Evolutionary conservation across 148 eudicot species (phyloP).

Genomic region (Polygonum maritimum): DNA sequence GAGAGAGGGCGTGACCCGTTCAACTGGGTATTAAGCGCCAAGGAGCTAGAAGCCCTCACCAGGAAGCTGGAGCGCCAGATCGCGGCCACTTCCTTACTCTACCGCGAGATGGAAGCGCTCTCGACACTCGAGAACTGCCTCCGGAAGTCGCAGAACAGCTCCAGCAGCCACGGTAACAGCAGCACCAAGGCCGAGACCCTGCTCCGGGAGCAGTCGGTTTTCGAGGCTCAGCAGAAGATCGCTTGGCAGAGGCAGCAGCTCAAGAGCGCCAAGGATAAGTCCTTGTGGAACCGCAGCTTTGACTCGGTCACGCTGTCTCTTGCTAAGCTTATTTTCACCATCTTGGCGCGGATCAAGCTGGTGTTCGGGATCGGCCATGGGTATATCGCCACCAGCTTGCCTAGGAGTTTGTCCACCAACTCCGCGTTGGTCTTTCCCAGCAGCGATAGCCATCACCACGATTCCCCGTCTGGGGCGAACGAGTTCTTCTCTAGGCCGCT

Average conservation of each 20-base stretch:
- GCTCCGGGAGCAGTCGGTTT: not conserved
- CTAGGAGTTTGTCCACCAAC: slow-evolving; percentile 57
- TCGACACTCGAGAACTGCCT: slow-evolving; percentile 24
- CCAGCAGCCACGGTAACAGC: slow-evolving; percentile 10
- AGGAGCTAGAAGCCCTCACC: slow-evolving; percentile 48
- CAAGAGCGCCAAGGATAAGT: slow-evolving; percentile 51
- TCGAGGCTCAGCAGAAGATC: slow-evolving; percentile 55
- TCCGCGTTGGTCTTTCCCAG: slow-evolving; percentile 71
- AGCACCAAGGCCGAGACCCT: slow-evolving; percentile 12
- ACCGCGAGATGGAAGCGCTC: slow-evolving; percentile 67
- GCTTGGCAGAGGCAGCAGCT: slow-evolving; percentile 61
- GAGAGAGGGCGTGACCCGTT: slow-evolving; percentile 53
- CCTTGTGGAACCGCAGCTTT: slow-evolving; percentile 58
- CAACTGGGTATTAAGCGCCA: slow-evolving; percentile 40
- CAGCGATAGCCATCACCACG: slow-evolving; percentile 14
- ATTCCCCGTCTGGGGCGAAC: not conserved
- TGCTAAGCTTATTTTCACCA: slow-evolving; percentile 48
- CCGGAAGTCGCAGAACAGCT: slow-evolving; percentile 8
- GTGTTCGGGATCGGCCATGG: slow-evolving; percentile 52
- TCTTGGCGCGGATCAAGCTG: slow-evolving; percentile 58
- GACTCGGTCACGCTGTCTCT: slow-evolving; percentile 43
- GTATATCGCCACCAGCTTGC: slow-evolving; percentile 29
- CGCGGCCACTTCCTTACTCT: slow-evolving; percentile 39
- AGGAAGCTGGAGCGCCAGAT: slow-evolving; percentile 44
- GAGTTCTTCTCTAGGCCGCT: slow-evolving; percentile 39